Percentiles rank a stretch among this genome's conserved stretches.
Conservation (phyloP, 1,284 basidiomycete genomes). For the Lignosus rhinocerotis region DNA sequence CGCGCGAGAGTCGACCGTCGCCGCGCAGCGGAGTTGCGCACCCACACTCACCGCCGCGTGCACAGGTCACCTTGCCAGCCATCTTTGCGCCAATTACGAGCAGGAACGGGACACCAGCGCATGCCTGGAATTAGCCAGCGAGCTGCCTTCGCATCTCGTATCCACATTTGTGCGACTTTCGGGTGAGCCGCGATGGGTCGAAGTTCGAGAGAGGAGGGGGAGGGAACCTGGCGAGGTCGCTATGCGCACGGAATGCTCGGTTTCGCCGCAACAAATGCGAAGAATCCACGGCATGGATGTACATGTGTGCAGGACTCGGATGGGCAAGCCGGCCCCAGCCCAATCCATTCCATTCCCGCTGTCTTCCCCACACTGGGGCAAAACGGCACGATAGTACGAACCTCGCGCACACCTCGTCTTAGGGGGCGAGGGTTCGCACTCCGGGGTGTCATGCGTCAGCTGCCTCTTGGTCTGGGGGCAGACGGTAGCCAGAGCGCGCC, state of each 20-base stretch:
- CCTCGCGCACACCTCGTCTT: too few species aligned
- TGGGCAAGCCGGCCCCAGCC: slow-evolving; percentile 4
- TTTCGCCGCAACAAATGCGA: slow-evolving; percentile 22
- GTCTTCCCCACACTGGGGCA: slow-evolving; percentile 4
- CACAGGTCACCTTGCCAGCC: slow-evolving; percentile 1
- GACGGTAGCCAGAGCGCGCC: neutral
- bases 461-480: neutral
- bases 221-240: neutral
- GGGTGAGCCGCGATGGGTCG: too few species aligned
- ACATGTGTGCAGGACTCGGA: neutral
- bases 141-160: too few species aligned
- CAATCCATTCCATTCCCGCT: slow-evolving; percentile 3
- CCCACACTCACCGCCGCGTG: slow-evolving; percentile 18
- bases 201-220: too few species aligned
- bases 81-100: neutral
- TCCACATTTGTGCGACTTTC: too few species aligned
- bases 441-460: neutral
- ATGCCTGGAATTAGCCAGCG: too few species aligned
- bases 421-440: neutral
- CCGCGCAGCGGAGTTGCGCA: neutral
- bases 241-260: slow-evolving; percentile 2
- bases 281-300: slow-evolving; percentile 12
- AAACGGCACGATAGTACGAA: too few species aligned
- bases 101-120: neutral
- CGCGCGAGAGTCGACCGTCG: neutral